Conservation (phyloP, 495 filamentous ascomycete species). For the Trichocladium uniseriatum region DNA sequence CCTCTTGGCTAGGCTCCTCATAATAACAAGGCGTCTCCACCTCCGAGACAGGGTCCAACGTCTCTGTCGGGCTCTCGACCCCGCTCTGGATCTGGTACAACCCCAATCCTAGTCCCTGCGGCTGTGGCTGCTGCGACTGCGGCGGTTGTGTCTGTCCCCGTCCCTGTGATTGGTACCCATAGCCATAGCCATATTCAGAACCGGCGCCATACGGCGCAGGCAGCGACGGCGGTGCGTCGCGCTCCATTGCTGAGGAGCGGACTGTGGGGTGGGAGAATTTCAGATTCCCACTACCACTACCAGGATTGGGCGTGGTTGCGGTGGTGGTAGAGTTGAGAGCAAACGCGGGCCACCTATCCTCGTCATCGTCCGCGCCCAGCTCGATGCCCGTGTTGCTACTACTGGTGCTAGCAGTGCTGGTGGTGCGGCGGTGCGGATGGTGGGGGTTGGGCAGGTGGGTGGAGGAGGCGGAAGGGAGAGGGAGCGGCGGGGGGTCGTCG, state of each 20-base stretch:
- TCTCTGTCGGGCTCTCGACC: conserved; percentile 19
- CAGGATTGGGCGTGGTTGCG: no score
- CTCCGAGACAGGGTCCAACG: conserved; percentile 23
- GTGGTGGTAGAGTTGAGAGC: not conserved
- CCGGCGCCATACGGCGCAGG: not conserved
- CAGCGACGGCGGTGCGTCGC: not conserved
- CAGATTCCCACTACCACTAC: no score
- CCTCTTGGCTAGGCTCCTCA: no score
- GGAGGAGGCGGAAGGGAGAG: no score
- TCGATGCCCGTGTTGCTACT: not conserved
- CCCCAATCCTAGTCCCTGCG: no score
- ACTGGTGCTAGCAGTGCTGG: not conserved
- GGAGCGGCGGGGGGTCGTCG: no score
- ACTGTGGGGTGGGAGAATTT: conserved; percentile 12
- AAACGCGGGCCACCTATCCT: conserved; percentile 4
- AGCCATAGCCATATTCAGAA: no score
- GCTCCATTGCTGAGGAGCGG: conserved; percentile 13
- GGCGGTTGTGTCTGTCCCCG: no score
- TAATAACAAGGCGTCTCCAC: conserved; percentile 12
- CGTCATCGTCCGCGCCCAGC: not conserved
- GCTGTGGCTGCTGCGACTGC: no score
- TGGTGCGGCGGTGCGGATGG: no score
- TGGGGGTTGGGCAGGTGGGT: no score
- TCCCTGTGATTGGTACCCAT: no score
- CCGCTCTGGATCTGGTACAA: conserved; percentile 9